These are phyloP conservation scores for Bipolaris cookei DNA, from an alignment of 2,329 filamentous ascomycete genomes.

Conservation along the genomic window DNA sequence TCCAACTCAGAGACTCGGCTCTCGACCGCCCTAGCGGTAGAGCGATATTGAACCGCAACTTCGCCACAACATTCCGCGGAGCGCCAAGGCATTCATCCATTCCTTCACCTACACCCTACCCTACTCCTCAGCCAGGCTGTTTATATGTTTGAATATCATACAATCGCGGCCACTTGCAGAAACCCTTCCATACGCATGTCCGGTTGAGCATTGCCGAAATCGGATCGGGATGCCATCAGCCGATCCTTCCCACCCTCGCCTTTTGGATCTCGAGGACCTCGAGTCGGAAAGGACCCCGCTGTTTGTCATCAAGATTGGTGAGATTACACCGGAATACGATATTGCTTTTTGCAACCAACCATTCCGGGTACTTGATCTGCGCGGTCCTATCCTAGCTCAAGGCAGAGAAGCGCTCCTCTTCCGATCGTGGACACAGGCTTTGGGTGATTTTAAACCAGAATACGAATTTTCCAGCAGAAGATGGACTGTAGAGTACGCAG, in stretches of 20 bases:
- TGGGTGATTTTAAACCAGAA: conserved; percentile 17
- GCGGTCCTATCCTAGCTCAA: conserved; percentile 13
- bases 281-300: conserved; percentile 31
- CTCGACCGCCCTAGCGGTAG: conserved; percentile 3
- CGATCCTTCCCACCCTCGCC: conserved; percentile 1
- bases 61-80: background rate
- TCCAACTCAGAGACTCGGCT: conserved; percentile 2
- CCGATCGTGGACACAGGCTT: conserved; percentile 36
- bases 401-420: conserved; percentile 29
- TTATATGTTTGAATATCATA: background rate
- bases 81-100: conserved; percentile 4
- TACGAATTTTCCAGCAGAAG: conserved; percentile 23
- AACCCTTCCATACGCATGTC: background rate
- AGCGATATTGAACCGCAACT: background rate
- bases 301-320: conserved; percentile 30
- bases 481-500: conserved; percentile 30
- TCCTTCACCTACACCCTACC: background rate
- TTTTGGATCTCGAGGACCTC: conserved; percentile 31
- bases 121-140: background rate
- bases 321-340: conserved; percentile 21
- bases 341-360: conserved; percentile 33
- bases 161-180: background rate
- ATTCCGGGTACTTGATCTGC: conserved; percentile 22
- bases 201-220: background rate
- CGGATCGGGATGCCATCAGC: conserved; percentile 10